These are phyloP conservation scores for Ogataea pilisensis DNA, from an alignment of 805 yeast species.

Conservation along the genomic window DNA sequence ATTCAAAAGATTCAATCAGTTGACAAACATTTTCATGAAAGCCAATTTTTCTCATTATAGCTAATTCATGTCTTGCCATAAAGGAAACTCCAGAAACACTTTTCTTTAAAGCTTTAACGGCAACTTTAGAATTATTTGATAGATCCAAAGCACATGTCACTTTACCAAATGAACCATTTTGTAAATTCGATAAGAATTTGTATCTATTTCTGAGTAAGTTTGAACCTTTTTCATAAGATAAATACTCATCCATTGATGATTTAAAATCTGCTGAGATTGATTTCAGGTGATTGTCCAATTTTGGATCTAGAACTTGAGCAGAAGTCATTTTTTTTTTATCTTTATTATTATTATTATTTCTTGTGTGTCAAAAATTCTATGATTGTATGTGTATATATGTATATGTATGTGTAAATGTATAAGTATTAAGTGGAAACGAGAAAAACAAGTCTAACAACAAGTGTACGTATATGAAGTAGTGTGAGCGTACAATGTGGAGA, in stretches of 20 bases:
- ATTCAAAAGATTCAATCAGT: constrained; percentile 53
- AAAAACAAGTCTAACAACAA: too few species aligned
- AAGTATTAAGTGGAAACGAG: too few species aligned
- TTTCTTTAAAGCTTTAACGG: constrained; percentile 52
- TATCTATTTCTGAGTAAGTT: constrained; percentile 37
- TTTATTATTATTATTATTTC: too few species aligned
- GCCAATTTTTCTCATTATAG: constrained; percentile 38
- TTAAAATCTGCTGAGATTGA: constrained; percentile 20
- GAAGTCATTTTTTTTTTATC: constrained; percentile 10
- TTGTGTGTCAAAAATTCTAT: background rate
- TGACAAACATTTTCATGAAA: constrained; percentile 53
- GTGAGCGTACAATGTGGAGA: too few species aligned
- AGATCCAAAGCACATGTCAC: constrained; percentile 50
- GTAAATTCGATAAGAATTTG: constrained; percentile 40
- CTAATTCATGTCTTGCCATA: constrained; percentile 54
- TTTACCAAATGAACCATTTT: constrained; percentile 59
- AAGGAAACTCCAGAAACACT: constrained; percentile 36
- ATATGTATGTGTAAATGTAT: too few species aligned
- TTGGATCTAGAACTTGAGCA: constrained; percentile 14
- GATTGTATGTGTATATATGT: background rate
- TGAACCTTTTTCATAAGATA: constrained; percentile 36
- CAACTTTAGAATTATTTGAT: constrained; percentile 35
- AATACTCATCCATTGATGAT: constrained; percentile 35
- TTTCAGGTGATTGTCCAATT: constrained; percentile 14
- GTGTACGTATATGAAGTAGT: too few species aligned